Evolutionary conservation across 2,329 filamentous ascomycete genomes (phyloP).

Genomic region (Epichloe bromicola): DNA sequence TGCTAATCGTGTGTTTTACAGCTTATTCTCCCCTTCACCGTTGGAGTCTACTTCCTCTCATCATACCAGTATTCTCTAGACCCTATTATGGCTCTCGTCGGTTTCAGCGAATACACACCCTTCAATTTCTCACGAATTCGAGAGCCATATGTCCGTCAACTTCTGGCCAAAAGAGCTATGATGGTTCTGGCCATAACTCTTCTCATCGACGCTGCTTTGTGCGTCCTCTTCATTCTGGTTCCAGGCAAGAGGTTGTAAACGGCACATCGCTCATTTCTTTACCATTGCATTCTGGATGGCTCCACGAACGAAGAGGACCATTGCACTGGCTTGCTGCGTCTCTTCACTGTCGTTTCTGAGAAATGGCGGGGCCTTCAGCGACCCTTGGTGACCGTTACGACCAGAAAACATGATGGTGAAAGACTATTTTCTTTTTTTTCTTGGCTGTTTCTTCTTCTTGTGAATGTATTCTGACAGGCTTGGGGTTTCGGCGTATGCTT

Average conservation of each 20-base stretch:
- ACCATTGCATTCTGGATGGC: not conserved
- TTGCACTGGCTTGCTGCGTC: constrained; percentile 3
- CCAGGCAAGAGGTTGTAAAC: constrained; percentile 67
- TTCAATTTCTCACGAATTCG: constrained; percentile 81
- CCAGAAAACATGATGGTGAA: not conserved
- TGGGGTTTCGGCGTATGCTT: constrained; percentile 2
- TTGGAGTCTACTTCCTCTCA: constrained; percentile 77
- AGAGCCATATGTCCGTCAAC: constrained; percentile 79
- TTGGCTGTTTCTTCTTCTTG: not conserved
- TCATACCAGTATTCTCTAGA: constrained; percentile 96
- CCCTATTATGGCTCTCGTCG: constrained; percentile 76
- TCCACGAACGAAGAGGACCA: not conserved
- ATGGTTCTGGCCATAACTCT: constrained; percentile 68
- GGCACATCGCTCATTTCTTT: not conserved
- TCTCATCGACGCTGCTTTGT: constrained; percentile 67
- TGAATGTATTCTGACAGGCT: constrained; percentile 1
- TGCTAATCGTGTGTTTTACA: constrained; percentile 14
- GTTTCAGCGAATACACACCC: constrained; percentile 91
- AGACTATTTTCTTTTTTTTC: not conserved
- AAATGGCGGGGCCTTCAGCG: not conserved
- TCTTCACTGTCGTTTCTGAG: constrained; percentile 1
- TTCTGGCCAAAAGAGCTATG: constrained; percentile 70
- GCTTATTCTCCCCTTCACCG: constrained; percentile 75
- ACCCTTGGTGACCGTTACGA: constrained; percentile 6
- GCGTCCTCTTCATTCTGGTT: constrained; percentile 86